Evolutionary conservation across 352 stramenopile species (phyloP).

Genomic region (Globisporangium yorkense): DNA sequence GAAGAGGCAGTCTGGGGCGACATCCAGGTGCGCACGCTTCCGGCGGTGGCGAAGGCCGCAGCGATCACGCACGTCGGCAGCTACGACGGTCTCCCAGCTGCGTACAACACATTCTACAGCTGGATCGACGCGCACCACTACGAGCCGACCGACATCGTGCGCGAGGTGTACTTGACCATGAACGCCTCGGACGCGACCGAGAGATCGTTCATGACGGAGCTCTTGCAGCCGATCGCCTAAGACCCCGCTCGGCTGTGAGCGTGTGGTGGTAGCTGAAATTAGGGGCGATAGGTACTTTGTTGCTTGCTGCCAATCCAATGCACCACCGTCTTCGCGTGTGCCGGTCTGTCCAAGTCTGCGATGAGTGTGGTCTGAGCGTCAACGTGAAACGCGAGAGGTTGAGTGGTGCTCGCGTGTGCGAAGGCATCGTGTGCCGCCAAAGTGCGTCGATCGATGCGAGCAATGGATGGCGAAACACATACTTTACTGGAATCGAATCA

Average conservation of each 20-base stretch:
- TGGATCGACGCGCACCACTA: constrained; percentile 31
- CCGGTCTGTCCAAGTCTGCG: too few relatives aligned
- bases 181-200: constrained; percentile 18
- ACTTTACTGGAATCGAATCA: neutral
- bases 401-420: too few relatives aligned
- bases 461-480: too few relatives aligned
- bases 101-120: constrained; percentile 29
- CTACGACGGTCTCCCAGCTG: constrained; percentile 17
- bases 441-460: too few relatives aligned
- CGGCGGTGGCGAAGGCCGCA: constrained; percentile 19
- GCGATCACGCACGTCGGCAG: constrained; percentile 28
- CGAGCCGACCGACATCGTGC: constrained; percentile 18
- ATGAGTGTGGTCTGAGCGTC: too few relatives aligned
- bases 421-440: too few relatives aligned
- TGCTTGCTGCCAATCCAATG: too few relatives aligned
- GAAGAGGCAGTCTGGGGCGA: constrained; percentile 4
- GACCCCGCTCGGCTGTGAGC: too few relatives aligned
- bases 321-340: too few relatives aligned
- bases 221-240: constrained; percentile 26
- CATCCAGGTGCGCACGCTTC: constrained; percentile 20
- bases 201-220: constrained; percentile 19
- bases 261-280: too few relatives aligned
- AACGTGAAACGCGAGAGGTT: too few relatives aligned
- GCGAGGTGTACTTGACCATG: constrained; percentile 41
- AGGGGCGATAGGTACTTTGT: too few relatives aligned